Conservation (phyloP, 1,139 yeast genomes). For the Schwanniomyces etchellsii region DNA sequence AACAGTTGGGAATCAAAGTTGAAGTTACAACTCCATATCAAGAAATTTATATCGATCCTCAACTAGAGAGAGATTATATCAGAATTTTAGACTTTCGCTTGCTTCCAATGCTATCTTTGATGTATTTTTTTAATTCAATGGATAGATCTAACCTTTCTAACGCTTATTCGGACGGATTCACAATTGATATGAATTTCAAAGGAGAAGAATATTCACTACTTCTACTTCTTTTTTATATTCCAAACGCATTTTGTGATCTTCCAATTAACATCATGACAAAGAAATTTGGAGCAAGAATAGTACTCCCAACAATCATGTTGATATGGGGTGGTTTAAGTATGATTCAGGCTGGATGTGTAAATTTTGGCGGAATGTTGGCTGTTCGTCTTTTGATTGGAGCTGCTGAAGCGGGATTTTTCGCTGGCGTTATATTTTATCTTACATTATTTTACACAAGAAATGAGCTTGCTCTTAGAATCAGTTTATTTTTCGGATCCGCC, state of each 20-base stretch:
- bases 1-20: too few species aligned
- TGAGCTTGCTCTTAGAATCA: constrained; percentile 10
- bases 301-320: constrained; percentile 9
- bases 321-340: constrained; percentile 10
- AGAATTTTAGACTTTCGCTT: constrained; percentile 30
- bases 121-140: constrained; percentile 10
- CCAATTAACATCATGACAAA: constrained; percentile 7
- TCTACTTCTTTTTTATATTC: constrained; percentile 7
- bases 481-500: constrained; percentile 11
- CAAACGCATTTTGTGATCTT: constrained; percentile 6
- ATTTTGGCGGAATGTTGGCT: constrained; percentile 18
- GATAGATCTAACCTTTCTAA: constrained; percentile 12
- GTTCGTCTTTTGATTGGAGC: constrained; percentile 22
- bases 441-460: constrained; percentile 10
- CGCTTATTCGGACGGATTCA: constrained; percentile 11
- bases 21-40: too few species aligned
- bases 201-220: constrained; percentile 15
- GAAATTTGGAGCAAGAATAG: constrained; percentile 6
- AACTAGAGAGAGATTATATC: background rate
- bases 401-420: constrained; percentile 21
- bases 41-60: too few species aligned
- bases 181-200: constrained; percentile 8
- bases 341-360: constrained; percentile 13
- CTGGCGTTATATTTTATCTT: constrained; percentile 13
- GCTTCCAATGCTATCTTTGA: constrained; percentile 18